Conservation (phyloP, 78 protist genomes). For the Creolimax fragrantissima region DNA sequence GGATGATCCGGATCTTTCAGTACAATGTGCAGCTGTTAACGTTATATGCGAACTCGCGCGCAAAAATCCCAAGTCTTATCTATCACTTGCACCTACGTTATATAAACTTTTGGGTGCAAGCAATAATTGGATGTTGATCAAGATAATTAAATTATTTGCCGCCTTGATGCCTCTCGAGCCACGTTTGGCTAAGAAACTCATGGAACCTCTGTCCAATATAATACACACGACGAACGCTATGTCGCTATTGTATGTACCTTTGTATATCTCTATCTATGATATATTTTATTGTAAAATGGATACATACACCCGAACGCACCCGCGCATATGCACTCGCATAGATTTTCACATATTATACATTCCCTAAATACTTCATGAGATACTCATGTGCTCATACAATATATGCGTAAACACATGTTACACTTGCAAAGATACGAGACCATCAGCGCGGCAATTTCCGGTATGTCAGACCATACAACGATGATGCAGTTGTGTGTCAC, state of each 20-base stretch:
- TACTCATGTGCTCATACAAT: no score
- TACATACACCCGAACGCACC: not conserved
- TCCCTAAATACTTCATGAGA: not conserved
- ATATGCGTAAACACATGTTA: no score
- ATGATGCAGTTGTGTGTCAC: conserved; percentile 65
- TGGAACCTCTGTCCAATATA: conserved; percentile 78
- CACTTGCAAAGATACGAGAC: conserved; percentile 77
- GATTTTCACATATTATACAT: not conserved
- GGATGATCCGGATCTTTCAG: conserved; percentile 75
- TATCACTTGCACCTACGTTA: conserved; percentile 81
- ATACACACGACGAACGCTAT: conserved; percentile 80
- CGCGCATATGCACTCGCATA: not conserved
- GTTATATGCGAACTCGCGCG: conserved; percentile 93
- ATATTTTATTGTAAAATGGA: not conserved
- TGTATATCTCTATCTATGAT: not conserved
- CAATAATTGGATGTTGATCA: conserved; percentile 94
- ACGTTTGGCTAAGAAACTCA: conserved; percentile 76
- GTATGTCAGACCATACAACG: conserved; percentile 38
- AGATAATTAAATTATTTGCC: conserved; percentile 84
- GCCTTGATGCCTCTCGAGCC: conserved; percentile 86
- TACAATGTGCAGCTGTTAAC: conserved; percentile 76
- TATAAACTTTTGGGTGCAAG: conserved; percentile 55
- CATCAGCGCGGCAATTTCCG: conserved; percentile 45
- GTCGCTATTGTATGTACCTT: conserved; percentile 69
- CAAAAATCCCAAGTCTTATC: conserved; percentile 86